These are phyloP conservation scores for Lolium rigidum DNA, from an alignment of 176 grass and related monocot genomes.

Conservation along the genomic window DNA sequence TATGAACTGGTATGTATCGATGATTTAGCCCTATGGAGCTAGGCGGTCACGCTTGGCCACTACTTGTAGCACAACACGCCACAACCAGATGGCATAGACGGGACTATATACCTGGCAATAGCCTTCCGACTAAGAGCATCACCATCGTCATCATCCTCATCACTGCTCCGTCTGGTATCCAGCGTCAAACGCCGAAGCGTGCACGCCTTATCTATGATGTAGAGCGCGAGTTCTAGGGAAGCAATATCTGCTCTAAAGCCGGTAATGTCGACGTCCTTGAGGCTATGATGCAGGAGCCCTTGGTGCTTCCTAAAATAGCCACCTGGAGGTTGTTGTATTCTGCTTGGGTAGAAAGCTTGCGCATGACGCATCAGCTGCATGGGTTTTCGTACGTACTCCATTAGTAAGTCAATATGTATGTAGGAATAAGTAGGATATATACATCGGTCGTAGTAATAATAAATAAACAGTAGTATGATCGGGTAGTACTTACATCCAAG, in stretches of 20 bases:
- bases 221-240: neutral
- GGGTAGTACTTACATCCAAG: too few relatives aligned
- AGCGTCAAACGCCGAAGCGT: neutral
- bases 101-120: neutral
- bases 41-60: neutral
- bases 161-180: neutral
- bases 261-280: neutral
- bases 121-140: neutral
- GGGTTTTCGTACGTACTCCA: neutral
- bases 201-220: neutral
- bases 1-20: too few relatives aligned
- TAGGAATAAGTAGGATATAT: too few relatives aligned
- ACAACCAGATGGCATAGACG: neutral
- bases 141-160: neutral
- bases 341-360: neutral
- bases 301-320: neutral
- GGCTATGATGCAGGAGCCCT: slow-evolving; percentile 2
- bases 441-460: too few relatives aligned
- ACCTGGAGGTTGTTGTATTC: neutral
- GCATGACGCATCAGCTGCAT: neutral
- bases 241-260: neutral
- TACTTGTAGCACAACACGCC: neutral
- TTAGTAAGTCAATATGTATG: neutral
- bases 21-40: neutral
- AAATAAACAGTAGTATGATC: too few relatives aligned